Percentiles rank a stretch among this genome's conserved stretches.
Conservation (phyloP, 1,284 basidiomycete species). For the Cryptococcus sp. region DNA sequence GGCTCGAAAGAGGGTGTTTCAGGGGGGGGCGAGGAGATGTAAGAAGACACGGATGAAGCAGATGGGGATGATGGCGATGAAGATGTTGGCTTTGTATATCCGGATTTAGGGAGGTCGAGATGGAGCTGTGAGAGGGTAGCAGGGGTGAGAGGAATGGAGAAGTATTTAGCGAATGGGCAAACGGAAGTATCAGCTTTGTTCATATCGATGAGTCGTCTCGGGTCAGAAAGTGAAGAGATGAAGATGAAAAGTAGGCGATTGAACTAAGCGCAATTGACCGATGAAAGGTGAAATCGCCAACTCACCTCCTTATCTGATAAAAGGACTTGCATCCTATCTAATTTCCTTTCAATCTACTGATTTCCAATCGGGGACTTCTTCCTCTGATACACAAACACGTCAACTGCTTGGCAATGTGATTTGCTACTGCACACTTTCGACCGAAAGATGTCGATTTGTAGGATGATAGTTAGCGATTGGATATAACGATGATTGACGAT, state of each 20-base stretch:
- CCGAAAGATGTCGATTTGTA: too few relatives aligned
- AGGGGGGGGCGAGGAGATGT: not conserved
- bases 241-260: too few relatives aligned
- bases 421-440: too few relatives aligned
- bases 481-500: too few relatives aligned
- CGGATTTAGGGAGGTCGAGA: slow-evolving; percentile 2
- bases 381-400: too few relatives aligned
- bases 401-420: too few relatives aligned
- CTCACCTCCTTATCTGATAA: slow-evolving; percentile 24
- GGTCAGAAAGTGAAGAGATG: not conserved
- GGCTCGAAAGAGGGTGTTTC: slow-evolving; percentile 19
- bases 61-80: not conserved
- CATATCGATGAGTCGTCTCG: not conserved
- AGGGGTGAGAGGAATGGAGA: not conserved
- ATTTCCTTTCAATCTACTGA: too few relatives aligned
- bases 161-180: slow-evolving; percentile 2
- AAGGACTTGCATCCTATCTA: not conserved
- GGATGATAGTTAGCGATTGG: too few relatives aligned
- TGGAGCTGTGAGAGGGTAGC: not conserved
- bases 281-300: too few relatives aligned
- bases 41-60: not conserved
- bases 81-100: not conserved
- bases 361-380: not conserved
- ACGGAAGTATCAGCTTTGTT: not conserved
- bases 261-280: too few relatives aligned